Conservation (phyloP, 768 basidiomycete species). For the Tulasnella sp. region DNA sequence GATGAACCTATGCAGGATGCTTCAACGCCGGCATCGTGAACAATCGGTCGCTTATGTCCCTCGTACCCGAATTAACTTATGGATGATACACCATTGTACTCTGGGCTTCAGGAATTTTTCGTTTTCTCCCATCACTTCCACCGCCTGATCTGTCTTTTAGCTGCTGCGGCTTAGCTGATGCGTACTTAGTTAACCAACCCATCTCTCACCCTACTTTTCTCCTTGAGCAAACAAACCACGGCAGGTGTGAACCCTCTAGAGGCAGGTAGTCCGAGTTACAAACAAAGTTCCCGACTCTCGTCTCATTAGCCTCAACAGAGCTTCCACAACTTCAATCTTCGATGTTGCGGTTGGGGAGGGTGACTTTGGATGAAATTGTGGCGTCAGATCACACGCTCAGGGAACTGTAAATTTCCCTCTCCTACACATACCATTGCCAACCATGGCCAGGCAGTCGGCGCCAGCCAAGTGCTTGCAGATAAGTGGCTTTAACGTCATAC, state of each 20-base stretch:
- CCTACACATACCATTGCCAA: background rate
- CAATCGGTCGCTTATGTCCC: background rate
- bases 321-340: too few relatives aligned
- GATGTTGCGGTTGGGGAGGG: background rate
- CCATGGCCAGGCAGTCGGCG: background rate
- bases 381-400: constrained; percentile 6
- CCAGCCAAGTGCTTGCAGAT: background rate
- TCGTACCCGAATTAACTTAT: background rate
- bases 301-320: too few relatives aligned
- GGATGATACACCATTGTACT: background rate
- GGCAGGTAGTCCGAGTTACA: too few relatives aligned
- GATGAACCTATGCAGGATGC: constrained; percentile 2
- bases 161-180: background rate
- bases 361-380: background rate
- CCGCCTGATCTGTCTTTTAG: background rate
- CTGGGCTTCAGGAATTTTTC: background rate
- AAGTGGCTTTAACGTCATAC: background rate
- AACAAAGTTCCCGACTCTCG: too few relatives aligned
- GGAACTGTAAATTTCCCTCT: background rate
- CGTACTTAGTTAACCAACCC: background rate
- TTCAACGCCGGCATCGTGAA: background rate
- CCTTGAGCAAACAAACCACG: too few relatives aligned
- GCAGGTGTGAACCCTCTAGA: too few relatives aligned
- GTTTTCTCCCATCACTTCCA: background rate
- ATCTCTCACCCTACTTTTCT: too few relatives aligned